phyloP scores from a whole-genome alignment of 306 rosid species.

The Pueraria montana region DNA sequence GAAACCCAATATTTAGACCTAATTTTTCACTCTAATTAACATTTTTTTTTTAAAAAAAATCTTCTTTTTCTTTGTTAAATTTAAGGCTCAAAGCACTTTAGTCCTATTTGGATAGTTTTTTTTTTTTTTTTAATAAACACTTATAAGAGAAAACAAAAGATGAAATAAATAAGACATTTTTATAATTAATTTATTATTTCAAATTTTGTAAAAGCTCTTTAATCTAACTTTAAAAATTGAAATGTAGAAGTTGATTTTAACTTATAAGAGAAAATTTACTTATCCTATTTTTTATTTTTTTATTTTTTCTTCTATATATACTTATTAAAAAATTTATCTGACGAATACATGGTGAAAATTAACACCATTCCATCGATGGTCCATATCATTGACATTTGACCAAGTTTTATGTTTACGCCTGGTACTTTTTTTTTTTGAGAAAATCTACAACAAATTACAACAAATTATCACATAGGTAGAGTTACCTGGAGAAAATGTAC shows the following conservation, averaged over 20 bases:
- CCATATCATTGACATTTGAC: neutral
- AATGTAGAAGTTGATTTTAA: too few species aligned
- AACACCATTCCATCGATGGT: neutral
- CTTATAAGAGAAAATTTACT: too few species aligned
- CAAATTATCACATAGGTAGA: neutral
- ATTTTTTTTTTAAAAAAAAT: neutral
- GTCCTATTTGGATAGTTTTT: neutral
- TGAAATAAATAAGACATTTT: neutral
- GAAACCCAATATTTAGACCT: neutral
- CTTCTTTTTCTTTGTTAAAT: neutral
- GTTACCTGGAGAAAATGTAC: neutral
- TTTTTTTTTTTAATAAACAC: too few species aligned
- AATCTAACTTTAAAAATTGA: too few species aligned
- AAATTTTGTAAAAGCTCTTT: too few species aligned
- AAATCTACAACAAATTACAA: too few species aligned
- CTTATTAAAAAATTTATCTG: too few species aligned
- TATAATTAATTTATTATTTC: too few species aligned
- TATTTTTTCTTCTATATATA: too few species aligned
- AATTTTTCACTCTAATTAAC: neutral
- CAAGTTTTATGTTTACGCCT: neutral
- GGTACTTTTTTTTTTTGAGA: too few species aligned
- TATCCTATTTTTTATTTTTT: too few species aligned
- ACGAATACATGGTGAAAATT: too few species aligned
- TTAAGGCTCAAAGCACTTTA: neutral
- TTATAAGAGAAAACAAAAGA: neutral